Evolutionary conservation across 805 yeast species (phyloP).

Genomic region (Grigorovia jiainica): DNA sequence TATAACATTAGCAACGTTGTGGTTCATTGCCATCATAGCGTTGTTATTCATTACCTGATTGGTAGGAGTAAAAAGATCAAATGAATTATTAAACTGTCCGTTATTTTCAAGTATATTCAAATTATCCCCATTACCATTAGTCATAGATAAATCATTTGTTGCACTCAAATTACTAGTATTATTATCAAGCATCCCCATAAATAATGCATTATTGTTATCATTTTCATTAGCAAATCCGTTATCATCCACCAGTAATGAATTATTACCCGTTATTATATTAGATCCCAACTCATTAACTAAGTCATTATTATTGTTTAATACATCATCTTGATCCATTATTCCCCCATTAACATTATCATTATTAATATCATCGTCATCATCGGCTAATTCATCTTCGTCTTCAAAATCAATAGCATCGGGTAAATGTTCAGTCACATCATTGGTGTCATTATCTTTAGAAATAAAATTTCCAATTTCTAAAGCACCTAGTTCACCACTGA

Average conservation of each 20-base stretch:
- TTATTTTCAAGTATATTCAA: neutral
- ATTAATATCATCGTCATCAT: constrained; percentile 38
- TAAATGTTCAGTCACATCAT: constrained; percentile 56
- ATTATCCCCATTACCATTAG: constrained; percentile 8
- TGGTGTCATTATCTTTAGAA: constrained; percentile 24
- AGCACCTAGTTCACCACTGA: constrained; percentile 31
- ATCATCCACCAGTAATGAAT: constrained; percentile 1
- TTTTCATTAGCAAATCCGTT: neutral
- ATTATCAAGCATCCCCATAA: constrained; percentile 23
- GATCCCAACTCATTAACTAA: constrained; percentile 1
- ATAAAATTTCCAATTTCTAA: constrained; percentile 26
- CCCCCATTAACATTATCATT: constrained; percentile 3
- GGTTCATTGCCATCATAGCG: no score
- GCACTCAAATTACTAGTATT: constrained; percentile 7
- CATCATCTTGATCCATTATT: neutral
- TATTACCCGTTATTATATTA: neutral
- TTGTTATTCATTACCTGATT: constrained; percentile 7
- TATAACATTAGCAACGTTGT: neutral
- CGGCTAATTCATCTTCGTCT: constrained; percentile 91
- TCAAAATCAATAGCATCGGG: constrained; percentile 91
- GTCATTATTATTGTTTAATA: neutral
- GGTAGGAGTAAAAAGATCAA: constrained; percentile 9
- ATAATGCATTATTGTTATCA: constrained; percentile 21
- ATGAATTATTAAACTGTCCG: constrained; percentile 4
- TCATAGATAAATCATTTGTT: constrained; percentile 7